phyloP scores from a whole-genome alignment of 179 eudicot species.

The Pouteria campechiana region DNA sequence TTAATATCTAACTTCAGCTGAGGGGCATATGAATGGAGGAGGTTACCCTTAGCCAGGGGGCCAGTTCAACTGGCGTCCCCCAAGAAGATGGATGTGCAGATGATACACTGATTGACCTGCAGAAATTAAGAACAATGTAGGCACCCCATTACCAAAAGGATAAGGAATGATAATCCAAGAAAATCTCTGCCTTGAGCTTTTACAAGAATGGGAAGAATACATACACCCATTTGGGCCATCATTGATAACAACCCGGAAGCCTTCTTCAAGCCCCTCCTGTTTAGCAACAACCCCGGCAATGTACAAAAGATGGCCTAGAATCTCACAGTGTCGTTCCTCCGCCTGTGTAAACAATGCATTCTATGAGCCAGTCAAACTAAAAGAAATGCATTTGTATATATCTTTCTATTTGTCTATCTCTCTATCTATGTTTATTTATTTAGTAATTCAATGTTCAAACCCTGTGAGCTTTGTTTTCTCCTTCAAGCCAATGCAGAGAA shows the following conservation, averaged over 20 bases:
- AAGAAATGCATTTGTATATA: not conserved
- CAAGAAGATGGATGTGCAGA: constrained; percentile 78
- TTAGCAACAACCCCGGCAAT: constrained; percentile 80
- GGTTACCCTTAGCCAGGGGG: constrained; percentile 86
- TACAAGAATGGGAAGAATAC: constrained; percentile 3
- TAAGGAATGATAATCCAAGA: no score
- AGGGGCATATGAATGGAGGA: no score
- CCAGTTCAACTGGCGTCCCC: constrained; percentile 96
- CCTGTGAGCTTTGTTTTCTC: no score
- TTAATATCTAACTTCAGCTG: no score
- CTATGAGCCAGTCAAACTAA: not conserved
- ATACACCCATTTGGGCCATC: constrained; percentile 90
- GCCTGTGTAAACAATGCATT: constrained; percentile 38
- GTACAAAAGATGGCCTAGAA: constrained; percentile 82
- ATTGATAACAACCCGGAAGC: constrained; percentile 78
- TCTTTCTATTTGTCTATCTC: no score
- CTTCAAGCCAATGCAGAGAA: no score
- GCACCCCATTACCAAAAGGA: not conserved
- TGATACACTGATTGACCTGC: constrained; percentile 94
- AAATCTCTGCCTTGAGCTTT: no score
- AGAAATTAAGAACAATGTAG: not conserved
- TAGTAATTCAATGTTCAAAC: no score
- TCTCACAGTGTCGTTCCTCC: constrained; percentile 75
- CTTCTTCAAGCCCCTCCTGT: constrained; percentile 90
- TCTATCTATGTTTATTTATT: no score